These are phyloP conservation scores for Hemileia vastatrix DNA, from an alignment of 1,284 basidiomycete species.

Conservation along the genomic window DNA sequence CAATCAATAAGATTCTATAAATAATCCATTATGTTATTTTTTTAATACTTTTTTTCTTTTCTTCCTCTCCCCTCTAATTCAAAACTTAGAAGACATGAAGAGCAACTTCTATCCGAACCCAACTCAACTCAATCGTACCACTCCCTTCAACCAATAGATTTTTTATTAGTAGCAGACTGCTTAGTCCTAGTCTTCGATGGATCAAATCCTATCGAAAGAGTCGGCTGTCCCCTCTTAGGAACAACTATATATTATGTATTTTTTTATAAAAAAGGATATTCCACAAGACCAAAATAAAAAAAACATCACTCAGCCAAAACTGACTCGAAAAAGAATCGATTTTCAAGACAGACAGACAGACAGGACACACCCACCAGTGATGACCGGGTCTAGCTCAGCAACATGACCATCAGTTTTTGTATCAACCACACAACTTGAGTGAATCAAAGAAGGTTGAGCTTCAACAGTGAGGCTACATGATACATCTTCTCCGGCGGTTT, in stretches of 20 bases:
- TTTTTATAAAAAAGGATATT: not conserved
- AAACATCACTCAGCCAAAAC: too few species aligned
- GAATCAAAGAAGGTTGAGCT: not conserved
- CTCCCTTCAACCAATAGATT: too few species aligned
- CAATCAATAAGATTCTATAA: too few species aligned
- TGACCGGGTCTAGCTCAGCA: not conserved
- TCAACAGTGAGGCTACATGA: not conserved
- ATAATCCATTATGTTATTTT: too few species aligned
- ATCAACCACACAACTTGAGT: not conserved
- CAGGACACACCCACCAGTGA: not conserved
- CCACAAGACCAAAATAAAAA: not conserved
- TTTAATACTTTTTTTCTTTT: too few species aligned
- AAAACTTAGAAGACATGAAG: too few species aligned
- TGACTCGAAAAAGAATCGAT: not conserved
- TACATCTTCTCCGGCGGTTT: not conserved
- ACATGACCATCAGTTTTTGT: not conserved
- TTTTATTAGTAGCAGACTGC: too few species aligned
- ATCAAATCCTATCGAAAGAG: slow-evolving; percentile 5
- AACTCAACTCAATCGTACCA: too few species aligned
- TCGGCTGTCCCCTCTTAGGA: not conserved
- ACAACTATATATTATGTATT: not conserved
- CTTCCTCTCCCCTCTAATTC: too few species aligned
- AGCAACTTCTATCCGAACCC: too few species aligned
- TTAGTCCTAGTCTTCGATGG: too few species aligned
- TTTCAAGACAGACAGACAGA: not conserved